Evolutionary conservation across 352 stramenopile species (phyloP).

Genomic region (Phytophthora syringae): DNA sequence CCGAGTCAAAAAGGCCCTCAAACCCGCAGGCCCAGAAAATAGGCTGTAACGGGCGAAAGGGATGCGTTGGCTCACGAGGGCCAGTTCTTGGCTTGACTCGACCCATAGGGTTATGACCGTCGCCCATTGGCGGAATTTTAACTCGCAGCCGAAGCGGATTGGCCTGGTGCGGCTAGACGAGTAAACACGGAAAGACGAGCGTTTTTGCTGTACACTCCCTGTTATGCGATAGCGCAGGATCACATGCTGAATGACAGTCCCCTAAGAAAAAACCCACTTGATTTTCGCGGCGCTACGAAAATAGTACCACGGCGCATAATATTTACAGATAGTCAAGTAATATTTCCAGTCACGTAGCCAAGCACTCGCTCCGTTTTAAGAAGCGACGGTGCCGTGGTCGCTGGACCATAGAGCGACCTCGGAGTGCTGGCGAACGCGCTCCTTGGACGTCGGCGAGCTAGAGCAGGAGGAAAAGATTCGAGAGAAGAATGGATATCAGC

Average conservation of each 20-base stretch:
- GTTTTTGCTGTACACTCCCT: not conserved
- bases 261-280: not conserved
- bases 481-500: slow-evolving; percentile 1
- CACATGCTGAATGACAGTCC: not conserved
- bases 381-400: no score
- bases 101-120: not conserved
- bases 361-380: no score
- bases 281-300: not conserved
- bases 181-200: not conserved
- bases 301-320: not conserved
- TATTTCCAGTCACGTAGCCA: no score
- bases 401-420: slow-evolving; percentile 1
- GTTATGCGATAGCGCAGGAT: not conserved
- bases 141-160: not conserved
- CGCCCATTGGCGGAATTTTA: slow-evolving; percentile 5
- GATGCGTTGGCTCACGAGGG: slow-evolving; percentile 4
- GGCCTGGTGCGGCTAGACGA: not conserved
- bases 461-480: not conserved
- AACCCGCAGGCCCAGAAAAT: not conserved
- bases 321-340: not conserved
- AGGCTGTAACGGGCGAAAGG: not conserved
- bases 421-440: not conserved
- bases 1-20: slow-evolving; percentile 25
- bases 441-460: not conserved
- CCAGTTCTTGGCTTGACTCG: slow-evolving; percentile 5